Conservation (phyloP, 768 basidiomycete genomes). For the Serendipita sp. region DNA sequence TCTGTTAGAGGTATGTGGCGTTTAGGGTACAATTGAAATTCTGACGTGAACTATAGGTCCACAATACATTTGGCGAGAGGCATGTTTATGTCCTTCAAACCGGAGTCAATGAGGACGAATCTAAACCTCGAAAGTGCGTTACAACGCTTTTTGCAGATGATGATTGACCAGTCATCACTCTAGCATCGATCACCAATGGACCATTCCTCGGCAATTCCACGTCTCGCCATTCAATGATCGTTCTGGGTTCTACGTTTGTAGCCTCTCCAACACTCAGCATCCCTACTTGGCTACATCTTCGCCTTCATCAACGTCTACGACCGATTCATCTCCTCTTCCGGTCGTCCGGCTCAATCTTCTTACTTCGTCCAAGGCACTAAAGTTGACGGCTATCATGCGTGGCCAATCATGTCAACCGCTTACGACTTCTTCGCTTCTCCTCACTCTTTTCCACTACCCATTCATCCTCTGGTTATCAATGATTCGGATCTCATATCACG, state of each 20-base stretch:
- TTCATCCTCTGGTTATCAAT: constrained; percentile 37
- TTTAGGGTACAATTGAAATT: neutral
- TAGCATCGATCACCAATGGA: constrained; percentile 49
- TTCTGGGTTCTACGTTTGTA: constrained; percentile 43
- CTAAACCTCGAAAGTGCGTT: neutral
- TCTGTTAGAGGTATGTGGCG: constrained; percentile 38
- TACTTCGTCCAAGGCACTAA: constrained; percentile 22
- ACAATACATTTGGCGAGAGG: constrained; percentile 59
- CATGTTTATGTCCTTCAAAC: constrained; percentile 41
- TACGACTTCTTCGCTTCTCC: constrained; percentile 23
- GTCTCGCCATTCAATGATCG: constrained; percentile 67
- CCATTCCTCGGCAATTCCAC: constrained; percentile 49
- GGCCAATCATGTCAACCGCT: constrained; percentile 24
- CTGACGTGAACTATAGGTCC: constrained; percentile 25
- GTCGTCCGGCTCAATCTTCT: constrained; percentile 16
- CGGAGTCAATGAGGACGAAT: constrained; percentile 28
- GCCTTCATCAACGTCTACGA: neutral
- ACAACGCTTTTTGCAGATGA: neutral
- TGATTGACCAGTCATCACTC: constrained; percentile 14
- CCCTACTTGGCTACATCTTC: constrained; percentile 17
- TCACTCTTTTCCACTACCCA: constrained; percentile 27
- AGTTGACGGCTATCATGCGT: constrained; percentile 36
- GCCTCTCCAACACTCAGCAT: constrained; percentile 31
- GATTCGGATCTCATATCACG: constrained; percentile 45
- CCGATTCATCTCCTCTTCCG: constrained; percentile 8